A percentile compares a stretch with the other conserved stretches of the same genome.
Evolutionary conservation across 78 protist species (phyloP).

Genomic region (Mastigamoeba balamuthi): DNA sequence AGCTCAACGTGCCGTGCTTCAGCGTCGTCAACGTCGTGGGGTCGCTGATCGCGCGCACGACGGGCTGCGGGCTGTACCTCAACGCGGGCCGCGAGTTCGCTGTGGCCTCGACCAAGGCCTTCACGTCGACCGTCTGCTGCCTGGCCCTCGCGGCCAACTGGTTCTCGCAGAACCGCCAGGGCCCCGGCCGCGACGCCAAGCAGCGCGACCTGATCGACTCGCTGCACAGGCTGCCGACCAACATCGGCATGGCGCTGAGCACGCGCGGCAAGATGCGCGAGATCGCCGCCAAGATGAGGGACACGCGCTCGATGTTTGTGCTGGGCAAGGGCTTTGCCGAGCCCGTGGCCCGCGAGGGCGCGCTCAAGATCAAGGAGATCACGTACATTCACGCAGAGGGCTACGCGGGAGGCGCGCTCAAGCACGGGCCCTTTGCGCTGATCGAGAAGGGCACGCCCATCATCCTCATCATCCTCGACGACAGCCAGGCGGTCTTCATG

Average conservation of each 20-base stretch:
- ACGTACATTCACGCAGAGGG: constrained; percentile 94
- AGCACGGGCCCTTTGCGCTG: constrained; percentile 97
- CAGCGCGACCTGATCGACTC: constrained; percentile 42
- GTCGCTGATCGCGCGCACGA: constrained; percentile 80
- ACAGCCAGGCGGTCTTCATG: constrained; percentile 27
- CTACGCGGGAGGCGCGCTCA: constrained; percentile 86
- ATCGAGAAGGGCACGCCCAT: constrained; percentile 76
- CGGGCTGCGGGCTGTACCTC: constrained; percentile 83
- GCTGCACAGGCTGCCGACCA: constrained; percentile 40
- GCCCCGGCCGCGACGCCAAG: constrained; percentile 16
- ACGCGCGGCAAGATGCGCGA: constrained; percentile 21
- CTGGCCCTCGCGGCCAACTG: constrained; percentile 52
- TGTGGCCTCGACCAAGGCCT: constrained; percentile 98
- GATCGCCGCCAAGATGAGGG: constrained; percentile 44
- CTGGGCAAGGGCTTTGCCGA: constrained; percentile 85
- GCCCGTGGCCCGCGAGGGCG: constrained; percentile 89
- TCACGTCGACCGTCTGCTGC: constrained; percentile 70
- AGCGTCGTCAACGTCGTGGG: constrained; percentile 84
- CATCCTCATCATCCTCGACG: constrained; percentile 52
- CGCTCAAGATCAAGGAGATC: constrained; percentile 75
- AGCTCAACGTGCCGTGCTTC: constrained; percentile 21
- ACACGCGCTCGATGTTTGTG: constrained; percentile 49
- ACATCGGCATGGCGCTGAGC: constrained; percentile 37
- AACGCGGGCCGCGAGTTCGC: constrained; percentile 96
- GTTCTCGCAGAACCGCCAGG: constrained; percentile 37